Evolutionary conservation across 371 early-diverging fungal species (phyloP).

Genomic region (Saksenaea oblongispora): DNA sequence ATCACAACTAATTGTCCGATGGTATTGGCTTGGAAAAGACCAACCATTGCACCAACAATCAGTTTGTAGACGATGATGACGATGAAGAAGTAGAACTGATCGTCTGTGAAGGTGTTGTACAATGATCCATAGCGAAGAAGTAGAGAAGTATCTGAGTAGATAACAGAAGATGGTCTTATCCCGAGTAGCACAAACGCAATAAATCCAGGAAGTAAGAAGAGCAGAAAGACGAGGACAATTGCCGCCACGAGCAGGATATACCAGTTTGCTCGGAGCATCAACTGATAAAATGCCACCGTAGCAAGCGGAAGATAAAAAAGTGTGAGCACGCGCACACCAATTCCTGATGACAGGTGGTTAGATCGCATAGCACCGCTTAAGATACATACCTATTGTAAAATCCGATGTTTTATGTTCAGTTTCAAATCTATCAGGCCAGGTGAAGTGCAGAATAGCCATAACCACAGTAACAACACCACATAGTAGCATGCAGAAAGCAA

Average conservation of each 20-base stretch:
- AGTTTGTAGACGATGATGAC: slow-evolving; percentile 35
- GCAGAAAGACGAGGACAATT: slow-evolving; percentile 28
- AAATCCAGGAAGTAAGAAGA: slow-evolving; percentile 34
- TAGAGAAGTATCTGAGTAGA: slow-evolving; percentile 46
- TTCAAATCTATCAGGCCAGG: background rate
- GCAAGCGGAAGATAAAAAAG: slow-evolving; percentile 42
- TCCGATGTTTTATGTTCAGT: slow-evolving; percentile 14
- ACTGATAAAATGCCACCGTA: slow-evolving; percentile 36
- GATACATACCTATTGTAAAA: slow-evolving; percentile 26
- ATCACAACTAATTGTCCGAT: slow-evolving; percentile 39
- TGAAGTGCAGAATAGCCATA: background rate
- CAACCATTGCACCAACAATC: slow-evolving; percentile 39
- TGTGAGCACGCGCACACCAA: slow-evolving; percentile 29
- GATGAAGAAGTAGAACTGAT: slow-evolving; percentile 49
- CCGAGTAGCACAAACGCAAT: slow-evolving; percentile 35
- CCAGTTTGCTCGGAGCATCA: slow-evolving; percentile 42
- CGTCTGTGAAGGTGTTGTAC: slow-evolving; percentile 55
- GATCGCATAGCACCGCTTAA: background rate
- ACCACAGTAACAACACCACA: slow-evolving; percentile 17
- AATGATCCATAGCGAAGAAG: slow-evolving; percentile 53
- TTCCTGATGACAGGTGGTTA: slow-evolving; percentile 26
- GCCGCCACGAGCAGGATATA: slow-evolving; percentile 33
- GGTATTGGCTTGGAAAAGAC: slow-evolving; percentile 36
- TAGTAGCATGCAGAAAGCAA: slow-evolving; percentile 24
- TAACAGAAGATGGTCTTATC: slow-evolving; percentile 40